Base-by-base conservation (phyloP, 495 filamentous ascomycete species). In the Poronia punctata region DNA sequence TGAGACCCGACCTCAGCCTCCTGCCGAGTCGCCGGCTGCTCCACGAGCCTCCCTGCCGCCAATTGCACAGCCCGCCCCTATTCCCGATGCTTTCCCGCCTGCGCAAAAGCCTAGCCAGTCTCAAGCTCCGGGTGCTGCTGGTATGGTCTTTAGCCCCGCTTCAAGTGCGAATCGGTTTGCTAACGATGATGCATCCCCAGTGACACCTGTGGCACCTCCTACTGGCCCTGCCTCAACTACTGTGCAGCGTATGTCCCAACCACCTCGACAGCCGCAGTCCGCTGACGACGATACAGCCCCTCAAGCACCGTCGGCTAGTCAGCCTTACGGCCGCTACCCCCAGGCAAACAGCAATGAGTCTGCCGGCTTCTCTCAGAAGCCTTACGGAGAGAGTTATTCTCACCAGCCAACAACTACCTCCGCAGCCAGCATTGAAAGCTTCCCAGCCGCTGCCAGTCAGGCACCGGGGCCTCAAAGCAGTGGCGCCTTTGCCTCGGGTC, bases 1-100 rank as follows among this genome's bases (percentile, higher is more conserved):
- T 24, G 93, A 96, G 66, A 96, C 92, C 44, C 80, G 92, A 48
- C 80, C 88, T 52, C 90, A 96, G 56, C 92, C 92, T 41, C 90
- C 90, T 26, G 85, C 92, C 49, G 86, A 93, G 54, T 96, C 93
- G 3, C 92, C 93, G 9, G 79, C 89, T 43, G 79, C 89, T 22
- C 93, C 92, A 38, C 75, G 88, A 54, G 83, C 93, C 43, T 81
- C 92, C n/a, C 70, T 96, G 18, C 89, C 93, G 49, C 93, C 92
- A 20, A 76, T 78, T 1, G 49, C 66, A 16, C 73, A 76, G 40
- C 59, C 72, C 11, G 50, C 78, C 41, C 54, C 79, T 33, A 67
- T 74, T 38, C 66, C 73, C 3, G 85, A 89, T 38, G 52, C 75
- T 14, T 68, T 80, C 46, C 30, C 49, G 21, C 67, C 75, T 15